Percentiles rank a stretch among this genome's conserved stretches.
Evolutionary conservation across 2,329 filamentous ascomycete genomes (phyloP).

Genomic region (Nectriaceae sp.): DNA sequence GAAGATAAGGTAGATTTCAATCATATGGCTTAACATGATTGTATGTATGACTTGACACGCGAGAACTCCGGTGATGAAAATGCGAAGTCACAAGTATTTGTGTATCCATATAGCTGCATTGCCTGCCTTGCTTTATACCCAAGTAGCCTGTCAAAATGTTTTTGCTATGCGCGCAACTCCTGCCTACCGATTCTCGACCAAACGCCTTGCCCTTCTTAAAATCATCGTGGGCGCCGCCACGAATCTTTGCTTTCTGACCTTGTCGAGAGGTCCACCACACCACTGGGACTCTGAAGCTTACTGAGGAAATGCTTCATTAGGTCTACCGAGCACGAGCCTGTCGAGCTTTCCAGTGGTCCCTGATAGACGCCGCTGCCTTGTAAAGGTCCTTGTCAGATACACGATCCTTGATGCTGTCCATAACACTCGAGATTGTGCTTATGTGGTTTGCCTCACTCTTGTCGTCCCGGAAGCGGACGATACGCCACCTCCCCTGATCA

Average conservation of each 20-base stretch:
- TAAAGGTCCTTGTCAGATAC: slow-evolving; percentile 84
- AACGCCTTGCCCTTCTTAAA: slow-evolving; percentile 24
- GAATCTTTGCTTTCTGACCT: background rate
- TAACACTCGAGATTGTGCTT: slow-evolving; percentile 78
- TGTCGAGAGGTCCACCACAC: no score
- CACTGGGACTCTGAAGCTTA: no score
- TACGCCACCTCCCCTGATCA: slow-evolving; percentile 74
- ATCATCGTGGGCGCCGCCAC: slow-evolving; percentile 18
- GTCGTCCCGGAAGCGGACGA: slow-evolving; percentile 88
- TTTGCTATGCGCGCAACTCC: no score
- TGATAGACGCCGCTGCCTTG: slow-evolving; percentile 67
- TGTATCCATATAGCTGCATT: no score
- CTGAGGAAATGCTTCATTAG: no score
- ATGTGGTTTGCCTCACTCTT: slow-evolving; percentile 91
- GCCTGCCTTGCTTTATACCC: no score
- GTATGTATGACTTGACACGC: background rate
- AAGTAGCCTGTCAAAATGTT: no score
- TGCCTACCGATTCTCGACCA: slow-evolving; percentile 1
- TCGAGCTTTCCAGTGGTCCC: slow-evolving; percentile 76
- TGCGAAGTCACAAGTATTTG: no score
- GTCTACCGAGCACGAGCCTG: slow-evolving; percentile 19
- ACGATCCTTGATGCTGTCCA: slow-evolving; percentile 85
- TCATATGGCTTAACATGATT: background rate
- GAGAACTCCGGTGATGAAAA: background rate
- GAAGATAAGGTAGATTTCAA: slow-evolving; percentile 9